Base-by-base conservation (phyloP, 176 grass and related monocot genomes). In the Coix lacrymajobi region DNA sequence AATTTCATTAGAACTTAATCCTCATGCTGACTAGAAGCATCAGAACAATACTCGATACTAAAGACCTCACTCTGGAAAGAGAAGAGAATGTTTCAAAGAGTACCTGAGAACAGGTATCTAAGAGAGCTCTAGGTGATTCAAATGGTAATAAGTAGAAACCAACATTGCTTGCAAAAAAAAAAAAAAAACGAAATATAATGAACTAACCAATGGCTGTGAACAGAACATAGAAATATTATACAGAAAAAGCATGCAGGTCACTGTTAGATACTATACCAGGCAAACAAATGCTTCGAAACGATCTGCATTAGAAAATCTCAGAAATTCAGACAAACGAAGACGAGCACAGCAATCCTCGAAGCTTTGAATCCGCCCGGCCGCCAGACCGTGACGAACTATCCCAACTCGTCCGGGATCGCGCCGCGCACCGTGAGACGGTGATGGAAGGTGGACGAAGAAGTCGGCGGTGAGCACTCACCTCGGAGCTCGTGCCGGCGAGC, bases 41-140 rank as follows among this genome's bases (percentile, higher is more conserved):
- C 79, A 52, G 33, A 71, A 80, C 83, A 93, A 54, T 73, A 75
- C 19, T 84, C 95, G 90, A 97, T 79, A 88, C 88, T 81, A 98
- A 77, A 82, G 95, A 95, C 77, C 89, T 86, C 39, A 95, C 90
- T 84, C 86, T 66, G 62, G 90, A 86, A 79, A 98, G 93, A 75
- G 85, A 91, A 91, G 79, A 77, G 78, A 76, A 88, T 45, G 31
- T 83, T 52, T 93, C 89, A 75, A 88, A 88, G 40, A 86, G 81
- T 64, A 73, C 61, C 19, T 68, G 66, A 63, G 41, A 26, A 60
- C 69, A 8, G 31, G 67, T 73, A 72, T 91, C 73, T 37, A n/a
- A 62, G 82, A 86, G 69, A 65, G 19, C 60, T 73, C 12, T 45
- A 45, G 13, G 13, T 45, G 43, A 48, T 48, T 48, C 45, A 17